Evolutionary conservation across 2,329 filamentous ascomycete genomes (phyloP).

Genomic region (Arthrobotrys conoides): DNA sequence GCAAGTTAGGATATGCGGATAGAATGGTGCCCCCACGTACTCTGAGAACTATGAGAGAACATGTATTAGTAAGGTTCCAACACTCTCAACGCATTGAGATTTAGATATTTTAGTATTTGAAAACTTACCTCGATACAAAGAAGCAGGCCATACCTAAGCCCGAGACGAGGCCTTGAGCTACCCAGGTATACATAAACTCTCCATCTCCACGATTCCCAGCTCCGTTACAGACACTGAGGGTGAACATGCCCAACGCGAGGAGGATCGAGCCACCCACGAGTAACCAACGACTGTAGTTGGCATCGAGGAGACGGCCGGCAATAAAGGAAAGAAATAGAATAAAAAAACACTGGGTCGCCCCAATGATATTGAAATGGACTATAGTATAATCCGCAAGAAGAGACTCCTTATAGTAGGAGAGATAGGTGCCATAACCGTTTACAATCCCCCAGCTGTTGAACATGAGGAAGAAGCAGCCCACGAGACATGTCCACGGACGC

Average conservation of each 20-base stretch:
- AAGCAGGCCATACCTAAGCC: constrained; percentile 58
- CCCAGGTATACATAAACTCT: constrained; percentile 35
- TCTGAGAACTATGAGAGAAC: constrained; percentile 42
- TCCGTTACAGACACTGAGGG: constrained; percentile 49
- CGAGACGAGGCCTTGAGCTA: constrained; percentile 41
- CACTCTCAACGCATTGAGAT: constrained; percentile 34
- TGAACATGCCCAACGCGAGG: constrained; percentile 39
- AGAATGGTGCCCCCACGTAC: constrained; percentile 15
- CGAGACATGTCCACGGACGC: constrained; percentile 54
- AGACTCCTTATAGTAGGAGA: constrained; percentile 50
- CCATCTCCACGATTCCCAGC: constrained; percentile 22
- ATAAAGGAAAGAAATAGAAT: constrained; percentile 57
- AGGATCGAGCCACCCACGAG: constrained; percentile 44
- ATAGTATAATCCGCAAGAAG: constrained; percentile 37
- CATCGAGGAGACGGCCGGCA: constrained; percentile 52
- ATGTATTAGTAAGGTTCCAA: constrained; percentile 35
- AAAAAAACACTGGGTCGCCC: constrained; percentile 56
- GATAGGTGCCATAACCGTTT: constrained; percentile 56
- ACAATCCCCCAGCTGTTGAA: constrained; percentile 60
- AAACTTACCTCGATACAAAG: constrained; percentile 49
- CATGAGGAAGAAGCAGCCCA: constrained; percentile 59
- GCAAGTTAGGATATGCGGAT: neutral
- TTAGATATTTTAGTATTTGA: neutral
- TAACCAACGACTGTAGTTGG: constrained; percentile 52
- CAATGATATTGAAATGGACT: constrained; percentile 52